phyloP scores from a whole-genome alignment of 345 rosid species.

The Eucalyptus coolabah region DNA sequence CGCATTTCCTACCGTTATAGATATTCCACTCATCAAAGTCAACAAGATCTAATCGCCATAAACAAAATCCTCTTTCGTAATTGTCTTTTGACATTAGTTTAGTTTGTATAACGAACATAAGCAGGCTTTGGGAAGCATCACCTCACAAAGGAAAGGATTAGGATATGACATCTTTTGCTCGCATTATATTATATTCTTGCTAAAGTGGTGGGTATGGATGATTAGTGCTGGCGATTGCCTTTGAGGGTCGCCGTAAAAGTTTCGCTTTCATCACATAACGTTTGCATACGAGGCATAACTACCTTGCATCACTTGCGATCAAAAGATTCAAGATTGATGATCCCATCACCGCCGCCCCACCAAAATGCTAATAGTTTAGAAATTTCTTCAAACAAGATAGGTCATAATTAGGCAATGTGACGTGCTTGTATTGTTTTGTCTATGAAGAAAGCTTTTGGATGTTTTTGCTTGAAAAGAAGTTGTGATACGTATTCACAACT shows the following conservation, averaged over 20 bases:
- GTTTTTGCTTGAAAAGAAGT: not conserved
- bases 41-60: not conserved
- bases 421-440: not conserved
- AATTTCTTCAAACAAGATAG: not conserved
- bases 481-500: not conserved
- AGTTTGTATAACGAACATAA: not conserved
- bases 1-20: not conserved
- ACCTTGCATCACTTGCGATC: not conserved
- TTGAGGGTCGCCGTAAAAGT: not conserved
- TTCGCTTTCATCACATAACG: too few relatives aligned
- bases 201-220: not conserved
- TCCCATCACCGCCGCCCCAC: rapidly evolving
- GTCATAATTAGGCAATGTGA: not conserved
- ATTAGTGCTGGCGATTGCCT: not conserved
- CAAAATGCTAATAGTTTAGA: rapidly evolving
- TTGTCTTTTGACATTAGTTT: not conserved
- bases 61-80: not conserved
- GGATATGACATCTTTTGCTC: not conserved
- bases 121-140: not conserved
- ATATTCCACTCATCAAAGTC: not conserved
- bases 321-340: not conserved
- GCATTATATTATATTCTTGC: not conserved
- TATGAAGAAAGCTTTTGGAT: not conserved
- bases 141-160: not conserved
- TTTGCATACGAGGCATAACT: not conserved